Percentiles rank a stretch among this genome's conserved stretches.
Evolutionary conservation across 352 stramenopile species (phyloP).

Genomic region (Thalassiosira livingstoniorum): DNA sequence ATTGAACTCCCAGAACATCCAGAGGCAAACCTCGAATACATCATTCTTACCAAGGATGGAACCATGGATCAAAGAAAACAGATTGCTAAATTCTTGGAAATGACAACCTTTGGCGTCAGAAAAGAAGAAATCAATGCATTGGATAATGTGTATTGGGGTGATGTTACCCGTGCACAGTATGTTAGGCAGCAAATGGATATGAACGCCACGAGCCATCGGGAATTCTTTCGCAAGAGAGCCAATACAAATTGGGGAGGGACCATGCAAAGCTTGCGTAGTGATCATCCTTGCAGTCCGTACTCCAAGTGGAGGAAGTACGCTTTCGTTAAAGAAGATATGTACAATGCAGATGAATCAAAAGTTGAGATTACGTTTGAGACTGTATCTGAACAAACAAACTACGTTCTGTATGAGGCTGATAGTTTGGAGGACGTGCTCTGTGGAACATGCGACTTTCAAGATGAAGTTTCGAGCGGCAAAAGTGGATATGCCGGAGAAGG

Average conservation of each 20-base stretch:
- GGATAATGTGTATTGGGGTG: not conserved
- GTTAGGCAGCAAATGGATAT: constrained; percentile 23
- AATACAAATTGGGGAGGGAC: constrained; percentile 5
- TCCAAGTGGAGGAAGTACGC: constrained; percentile 1
- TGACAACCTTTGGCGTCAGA: constrained; percentile 35
- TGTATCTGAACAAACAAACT: constrained; percentile 41
- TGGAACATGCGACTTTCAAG: no score
- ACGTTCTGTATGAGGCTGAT: constrained; percentile 57
- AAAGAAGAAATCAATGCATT: constrained; percentile 22
- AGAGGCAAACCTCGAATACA: not conserved
- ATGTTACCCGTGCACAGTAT: not conserved
- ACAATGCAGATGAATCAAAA: constrained; percentile 6
- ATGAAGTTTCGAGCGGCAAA: not conserved
- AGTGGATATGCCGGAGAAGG: constrained; percentile 40
- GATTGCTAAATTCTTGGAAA: constrained; percentile 39
- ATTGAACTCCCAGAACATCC: not conserved
- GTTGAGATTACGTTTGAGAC: constrained; percentile 51
- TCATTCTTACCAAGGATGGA: constrained; percentile 10
- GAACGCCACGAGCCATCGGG: constrained; percentile 4
- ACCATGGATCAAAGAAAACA: constrained; percentile 4
- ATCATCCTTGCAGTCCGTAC: constrained; percentile 5
- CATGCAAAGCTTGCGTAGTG: not conserved
- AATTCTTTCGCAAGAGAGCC: not conserved
- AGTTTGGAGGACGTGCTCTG: not conserved
- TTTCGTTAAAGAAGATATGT: constrained; percentile 28